Base-by-base conservation (phyloP, 768 basidiomycete genomes). In the Astraeus odoratus region DNA sequence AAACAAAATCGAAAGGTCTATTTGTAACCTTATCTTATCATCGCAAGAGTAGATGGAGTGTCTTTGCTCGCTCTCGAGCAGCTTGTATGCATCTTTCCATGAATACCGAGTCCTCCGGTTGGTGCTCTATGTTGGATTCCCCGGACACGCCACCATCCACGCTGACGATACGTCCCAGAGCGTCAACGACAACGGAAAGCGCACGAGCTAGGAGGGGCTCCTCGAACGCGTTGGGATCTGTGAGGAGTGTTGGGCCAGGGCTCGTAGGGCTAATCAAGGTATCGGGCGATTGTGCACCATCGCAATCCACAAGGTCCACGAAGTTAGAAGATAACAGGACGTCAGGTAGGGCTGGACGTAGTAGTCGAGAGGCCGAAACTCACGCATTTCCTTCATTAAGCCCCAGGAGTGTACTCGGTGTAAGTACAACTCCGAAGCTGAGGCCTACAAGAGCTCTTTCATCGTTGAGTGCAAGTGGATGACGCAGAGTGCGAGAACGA, bases 181-280 rank as follows among this genome's bases (percentile, higher is more conserved):
- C 70, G 47, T 79, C 77, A 4, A 88, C 49, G 1, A 83, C 67
- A 26, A 93, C 61, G 1, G 81, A 78, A 44, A 92, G 57, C 0
- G 75, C 74, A 0, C 88, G 82, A 12, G 86, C 80, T 43, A 93
- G 75, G 6, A 96, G 71, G 0, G 89, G 86, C 52, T 92, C 85
- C 66, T 98, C 95, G 61, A 95, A 96, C 1, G 90, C 73, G 0
- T 90, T 86, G 1, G 92, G 88, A 63, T 98, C 95, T 0, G 82
- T 71, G 4, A 97, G 67, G 8, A 94, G 60, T 20, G 77, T 70
- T 39, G 76, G 75, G 25, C 47, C 40, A 3, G 36, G 56, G 9
- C 43, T 50, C 20, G 53, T 57, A 16, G 34, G 34, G 22, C 19
- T 36, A 24, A n/a, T 31, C n/a, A n/a, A 18, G 19, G 22, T 19